Base-by-base conservation (phyloP, 306 rosid species). In the Sophora flavescens region DNA sequence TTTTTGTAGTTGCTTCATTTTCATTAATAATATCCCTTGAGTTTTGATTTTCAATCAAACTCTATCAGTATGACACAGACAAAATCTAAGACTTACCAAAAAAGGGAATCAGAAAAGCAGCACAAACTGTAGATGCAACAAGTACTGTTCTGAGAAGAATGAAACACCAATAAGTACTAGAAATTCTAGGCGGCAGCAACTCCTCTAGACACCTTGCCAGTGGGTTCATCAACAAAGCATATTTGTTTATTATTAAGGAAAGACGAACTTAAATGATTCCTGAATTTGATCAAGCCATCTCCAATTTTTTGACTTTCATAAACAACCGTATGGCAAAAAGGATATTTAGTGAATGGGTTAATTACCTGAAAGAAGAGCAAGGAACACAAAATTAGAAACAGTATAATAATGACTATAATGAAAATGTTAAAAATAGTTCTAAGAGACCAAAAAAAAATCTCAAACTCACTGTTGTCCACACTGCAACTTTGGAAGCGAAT, bases 201-300 rank as follows among this genome's bases (percentile, higher is more conserved):
- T 93, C 98, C 80, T 93, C 98, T 13, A 93, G 71, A 82, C 98
- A 85, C 80, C 98, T 87, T 70, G 96, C 96, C 76, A 93, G 65
- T 16, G 98, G 96, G 77, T 91, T 93, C 89, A 93, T 83, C 84
- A 93, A 60, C 74, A 93, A 81, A 10, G 98, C 91, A 93, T 80
- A 93, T 66, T 33, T 91, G 79, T 70, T 79, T 47, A 86, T 44
- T 39, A 78, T 83, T 78, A 91, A 87, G 97, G 89, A 89, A 65
- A 58, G 41, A 64, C 52, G 38, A 28, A 32, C 4, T 62, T 30
- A 45, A n/a, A 53, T 33, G 6, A 65, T 57, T 57, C 61, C 6
- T 52, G 38, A 58, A 9, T 12, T 50, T 59, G 32, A 66, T 70
- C 62, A 82, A 66, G 45, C 14, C 35, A 68, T 58, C 64, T 60